These are phyloP conservation scores for Fusarium buharicum DNA, from an alignment of 2,329 filamentous ascomycete genomes.

Conservation along the genomic window DNA sequence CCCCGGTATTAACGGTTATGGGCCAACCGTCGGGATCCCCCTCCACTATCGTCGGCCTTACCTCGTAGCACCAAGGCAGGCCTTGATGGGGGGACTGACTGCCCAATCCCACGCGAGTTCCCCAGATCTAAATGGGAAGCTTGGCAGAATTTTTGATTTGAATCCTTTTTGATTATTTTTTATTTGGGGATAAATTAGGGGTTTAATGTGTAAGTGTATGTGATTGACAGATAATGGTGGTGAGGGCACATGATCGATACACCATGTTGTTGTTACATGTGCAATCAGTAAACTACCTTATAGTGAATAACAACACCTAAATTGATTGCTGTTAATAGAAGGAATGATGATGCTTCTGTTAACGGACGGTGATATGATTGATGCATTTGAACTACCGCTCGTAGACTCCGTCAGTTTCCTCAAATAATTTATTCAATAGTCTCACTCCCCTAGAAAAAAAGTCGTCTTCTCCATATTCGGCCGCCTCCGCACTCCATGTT, in stretches of 20 bases:
- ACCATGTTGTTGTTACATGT: no score
- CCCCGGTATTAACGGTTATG: slow-evolving; percentile 39
- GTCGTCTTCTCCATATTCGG: not conserved
- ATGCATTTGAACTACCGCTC: not conserved
- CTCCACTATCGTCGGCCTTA: slow-evolving; percentile 46
- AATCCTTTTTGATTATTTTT: not conserved
- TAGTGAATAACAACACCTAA: no score
- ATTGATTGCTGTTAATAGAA: no score
- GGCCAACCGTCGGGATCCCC: slow-evolving; percentile 30
- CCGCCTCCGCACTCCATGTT: slow-evolving; percentile 20
- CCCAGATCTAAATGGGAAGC: slow-evolving; percentile 41
- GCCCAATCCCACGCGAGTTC: slow-evolving; percentile 45
- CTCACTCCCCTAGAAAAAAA: not conserved
- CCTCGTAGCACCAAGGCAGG: slow-evolving; percentile 44
- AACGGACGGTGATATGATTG: not conserved
- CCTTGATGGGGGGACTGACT: slow-evolving; percentile 26
- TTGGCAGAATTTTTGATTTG: slow-evolving; percentile 40
- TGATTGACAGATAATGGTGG: not conserved
- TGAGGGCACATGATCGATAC: no score
- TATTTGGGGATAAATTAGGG: not conserved
- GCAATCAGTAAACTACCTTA: no score
- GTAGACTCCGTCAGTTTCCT: not conserved
- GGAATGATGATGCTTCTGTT: not conserved
- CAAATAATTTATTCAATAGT: not conserved
- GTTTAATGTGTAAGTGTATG: not conserved